Evolutionary conservation across 148 eudicot species (phyloP), one percentile per base, ranked within the genome.

Genomic region (Arbutus unedo): DNA sequence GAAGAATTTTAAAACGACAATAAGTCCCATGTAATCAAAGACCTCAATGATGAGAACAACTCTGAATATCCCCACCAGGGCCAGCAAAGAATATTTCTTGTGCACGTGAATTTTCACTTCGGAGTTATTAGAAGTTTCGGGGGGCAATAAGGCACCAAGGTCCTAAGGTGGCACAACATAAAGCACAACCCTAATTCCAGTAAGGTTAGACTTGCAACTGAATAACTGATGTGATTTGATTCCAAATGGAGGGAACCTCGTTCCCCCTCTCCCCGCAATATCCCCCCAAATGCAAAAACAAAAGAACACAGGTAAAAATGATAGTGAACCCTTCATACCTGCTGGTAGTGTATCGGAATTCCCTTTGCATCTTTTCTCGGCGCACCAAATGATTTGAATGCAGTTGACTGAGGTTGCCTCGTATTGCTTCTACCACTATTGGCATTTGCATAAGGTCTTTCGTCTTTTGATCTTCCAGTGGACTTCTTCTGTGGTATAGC

Each of bases 291-390:
- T 62, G 50, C 41, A 18, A 6, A 60, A 68, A 50, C 14, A 38
- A 60, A 31, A 7, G 18, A 50, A 38, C 19, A 31, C 38, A 49
- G 10, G 55, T 10, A 11, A 13, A 3, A 21, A 77, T 16, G 8
- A 53, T 54, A 50, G 16, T 41, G n/a, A 50, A 25, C 19, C 77
- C 74, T 55, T 31, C 8, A 31, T 88, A 93, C 98, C 98, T 92
- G 94, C 85, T 91, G 93, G 71, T 92, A 95, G 85, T 90, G 91
- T 79, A 84, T 68, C 50, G 83, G 81, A 86, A 87, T 73, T 56
- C 91, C 95, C 80, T 90, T 89, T 76, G 82, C 81, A 81, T 86
- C 93, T 86, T 90, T 92, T 78, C 74, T 91, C 88, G 87, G 90
- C 67, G 75, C 78, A 71, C 87, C 94, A 82, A 76, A 66, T 48